Base-by-base conservation (phyloP, 202 grass and related monocot species). In the Bolboschoenoplectus hybrid region DNA sequence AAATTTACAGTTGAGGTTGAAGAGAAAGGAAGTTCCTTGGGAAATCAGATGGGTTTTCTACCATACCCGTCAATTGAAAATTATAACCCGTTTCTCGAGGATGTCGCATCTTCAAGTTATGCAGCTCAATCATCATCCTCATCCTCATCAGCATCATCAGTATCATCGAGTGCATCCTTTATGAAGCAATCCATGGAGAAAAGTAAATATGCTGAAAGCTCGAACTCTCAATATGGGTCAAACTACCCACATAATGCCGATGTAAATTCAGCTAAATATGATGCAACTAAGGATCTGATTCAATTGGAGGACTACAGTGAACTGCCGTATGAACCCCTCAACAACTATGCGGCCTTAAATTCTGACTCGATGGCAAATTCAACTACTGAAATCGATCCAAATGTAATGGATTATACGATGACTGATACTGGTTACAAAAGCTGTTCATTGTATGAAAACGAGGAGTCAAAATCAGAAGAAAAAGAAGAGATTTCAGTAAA, bases 91-190 rank as follows among this genome's bases (percentile, higher is more conserved):
- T 10, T 60, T 84, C 49, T 67, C 13, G 49, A 80, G 53, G 75
- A 58, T 84, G 82, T 53, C 45, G 35, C 82, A 2, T 69, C 82
- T 40, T 84, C 82, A 83, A 83, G 81, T 83, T 83, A 83, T 67
- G 60, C 52, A 46, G 45, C 58, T 63, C 63, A 63, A 40, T 40
- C 65, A 9, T 84, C 82, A 41, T 69, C 82, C 36, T 69, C 50
- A 51, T 84, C 51, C 26, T 40, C 57, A 74, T 11, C 79, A 43
- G 41, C 17, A 47, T 82, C 39, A 36, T 51, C 82, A 10, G 41
- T 65, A 68, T 68, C 82, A 56, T 53, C 46, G 1, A 71, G 32
- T 57, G 47, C 82, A 84, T 84, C 66, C 51, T 53, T 47, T 47
- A 70, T 69, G 66, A 70, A 51, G 47, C 82, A 47, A 55, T 53